A percentile compares a stretch with the other conserved stretches of the same genome.
Evolutionary conservation across 176 grass and related monocot genomes (phyloP).

Genomic region (Thinopyrum elongatum): DNA sequence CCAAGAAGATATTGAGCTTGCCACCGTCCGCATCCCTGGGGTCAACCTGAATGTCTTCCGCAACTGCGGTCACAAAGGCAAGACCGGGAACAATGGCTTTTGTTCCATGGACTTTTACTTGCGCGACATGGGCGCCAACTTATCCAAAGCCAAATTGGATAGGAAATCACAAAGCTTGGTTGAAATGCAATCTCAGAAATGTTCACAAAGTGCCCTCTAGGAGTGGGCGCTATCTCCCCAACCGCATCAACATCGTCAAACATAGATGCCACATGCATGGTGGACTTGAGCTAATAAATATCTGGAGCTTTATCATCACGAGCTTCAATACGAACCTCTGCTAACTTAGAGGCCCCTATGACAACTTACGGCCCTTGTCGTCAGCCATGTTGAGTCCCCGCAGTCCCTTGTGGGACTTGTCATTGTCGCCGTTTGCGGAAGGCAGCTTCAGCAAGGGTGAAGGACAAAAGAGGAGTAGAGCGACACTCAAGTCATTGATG

Average conservation of each 20-base stretch:
- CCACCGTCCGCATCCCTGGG: no score
- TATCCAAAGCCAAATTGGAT: neutral
- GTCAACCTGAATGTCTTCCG: no score
- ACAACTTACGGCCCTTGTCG: no score
- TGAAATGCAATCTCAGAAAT: neutral
- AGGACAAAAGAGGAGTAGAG: no score
- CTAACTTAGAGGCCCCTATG: no score
- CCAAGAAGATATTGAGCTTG: no score
- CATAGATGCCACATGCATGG: neutral
- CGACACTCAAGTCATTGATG: no score
- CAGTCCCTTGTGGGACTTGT: no score
- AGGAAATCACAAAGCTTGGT: neutral
- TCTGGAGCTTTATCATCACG: neutral
- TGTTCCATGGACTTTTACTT: neutral
- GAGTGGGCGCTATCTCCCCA: neutral
- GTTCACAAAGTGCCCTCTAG: neutral
- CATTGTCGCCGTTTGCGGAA: no score
- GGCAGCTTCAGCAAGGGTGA: no score
- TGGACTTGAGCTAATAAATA: no score
- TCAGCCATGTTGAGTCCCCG: no score
- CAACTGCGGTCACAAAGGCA: neutral
- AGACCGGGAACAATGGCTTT: neutral
- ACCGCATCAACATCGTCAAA: neutral
- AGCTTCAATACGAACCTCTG: neutral
- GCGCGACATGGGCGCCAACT: neutral